Base-by-base conservation (phyloP, 768 basidiomycete species). In the Clathrus columnatus region DNA sequence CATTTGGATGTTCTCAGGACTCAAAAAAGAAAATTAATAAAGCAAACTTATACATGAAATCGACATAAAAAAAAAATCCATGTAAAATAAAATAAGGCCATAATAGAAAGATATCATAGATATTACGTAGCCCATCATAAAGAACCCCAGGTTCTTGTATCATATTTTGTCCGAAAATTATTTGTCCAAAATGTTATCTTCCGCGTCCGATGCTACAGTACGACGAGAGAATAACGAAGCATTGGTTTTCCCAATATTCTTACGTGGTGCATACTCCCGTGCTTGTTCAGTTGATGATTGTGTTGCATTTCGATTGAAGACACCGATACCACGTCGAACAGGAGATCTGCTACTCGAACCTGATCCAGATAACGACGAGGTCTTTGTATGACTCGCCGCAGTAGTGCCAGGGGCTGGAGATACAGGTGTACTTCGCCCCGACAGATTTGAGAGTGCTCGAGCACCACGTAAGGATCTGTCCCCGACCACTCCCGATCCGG, bases 171-270 rank as follows among this genome's bases (percentile, higher is more conserved):
- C 7, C 46, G 2, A 11, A 47, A 23, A 55, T 48, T 43, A 60
- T 48, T 68, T 68, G 4, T 69, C 68, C 55, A 85, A 73, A 56
- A 85, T 71, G 60, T 85, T 80, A 59, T 89, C 88, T 65, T 91
- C 88, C 30, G 87, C 87, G 63, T 90, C 87, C 64, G 85, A 87
- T 42, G 84, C 85, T 83, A 86, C 85, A 48, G 87, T 88, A 67
- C 86, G 77, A 64, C 86, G 78, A 51, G 85, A 83, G 56, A 75
- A 70, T 60, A 65, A 32, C 11, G 64, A 61, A 2, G 64, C 64
- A n/a, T 54, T 62, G 45, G 67, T 61, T 28, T 68, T 64, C 16
- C 69, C 67, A 44, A 67, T 67, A 55, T 65, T 65, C 61, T 65
- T 67, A 55, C 58, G 59, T 56, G 64, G 64, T 63, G 50, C 51